These are phyloP conservation scores for Phytophthora rubi DNA, from an alignment of 352 stramenopile genomes.

Conservation along the genomic window DNA sequence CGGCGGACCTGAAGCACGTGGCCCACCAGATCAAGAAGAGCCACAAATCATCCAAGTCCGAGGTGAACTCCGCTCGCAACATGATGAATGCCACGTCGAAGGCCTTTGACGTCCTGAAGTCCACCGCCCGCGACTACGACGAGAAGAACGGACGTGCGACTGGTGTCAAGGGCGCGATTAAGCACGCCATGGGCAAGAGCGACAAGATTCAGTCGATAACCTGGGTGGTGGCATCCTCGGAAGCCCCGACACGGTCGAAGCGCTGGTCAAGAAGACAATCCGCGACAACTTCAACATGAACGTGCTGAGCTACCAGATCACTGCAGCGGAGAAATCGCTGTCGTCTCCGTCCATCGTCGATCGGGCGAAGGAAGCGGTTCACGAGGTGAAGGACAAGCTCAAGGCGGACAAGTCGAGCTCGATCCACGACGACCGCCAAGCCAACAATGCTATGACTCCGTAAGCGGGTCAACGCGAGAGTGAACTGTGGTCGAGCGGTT, in stretches of 20 bases:
- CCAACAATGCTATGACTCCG: not conserved
- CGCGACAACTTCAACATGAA: constrained; percentile 29
- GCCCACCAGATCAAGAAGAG: constrained; percentile 25
- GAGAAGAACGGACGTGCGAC: constrained; percentile 16
- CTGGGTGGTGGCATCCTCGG: constrained; percentile 2
- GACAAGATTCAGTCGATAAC: constrained; percentile 9
- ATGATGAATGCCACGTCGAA: constrained; percentile 20
- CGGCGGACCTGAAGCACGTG: constrained; percentile 26
- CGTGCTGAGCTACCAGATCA: constrained; percentile 33
- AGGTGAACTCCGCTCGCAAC: constrained; percentile 20
- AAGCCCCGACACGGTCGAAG: constrained; percentile 25
- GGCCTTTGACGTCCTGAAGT: constrained; percentile 24
- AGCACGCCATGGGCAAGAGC: constrained; percentile 11
- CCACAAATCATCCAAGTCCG: constrained; percentile 19
- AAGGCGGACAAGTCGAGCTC: constrained; percentile 21
- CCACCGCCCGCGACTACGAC: constrained; percentile 28
- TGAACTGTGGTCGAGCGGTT: not conserved
- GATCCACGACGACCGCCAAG: not conserved
- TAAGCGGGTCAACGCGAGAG: not conserved
- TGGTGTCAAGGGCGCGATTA: constrained; percentile 23
- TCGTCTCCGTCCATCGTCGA: constrained; percentile 12
- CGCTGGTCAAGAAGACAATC: constrained; percentile 25
- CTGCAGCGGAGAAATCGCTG: constrained; percentile 21
- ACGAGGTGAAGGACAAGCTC: constrained; percentile 26
- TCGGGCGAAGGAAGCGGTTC: constrained; percentile 27